A percentile compares a stretch with the other conserved stretches of the same genome.
These are phyloP conservation scores for Austroboletus eburneus DNA, from an alignment of 768 basidiomycete genomes.

Conservation along the genomic window DNA sequence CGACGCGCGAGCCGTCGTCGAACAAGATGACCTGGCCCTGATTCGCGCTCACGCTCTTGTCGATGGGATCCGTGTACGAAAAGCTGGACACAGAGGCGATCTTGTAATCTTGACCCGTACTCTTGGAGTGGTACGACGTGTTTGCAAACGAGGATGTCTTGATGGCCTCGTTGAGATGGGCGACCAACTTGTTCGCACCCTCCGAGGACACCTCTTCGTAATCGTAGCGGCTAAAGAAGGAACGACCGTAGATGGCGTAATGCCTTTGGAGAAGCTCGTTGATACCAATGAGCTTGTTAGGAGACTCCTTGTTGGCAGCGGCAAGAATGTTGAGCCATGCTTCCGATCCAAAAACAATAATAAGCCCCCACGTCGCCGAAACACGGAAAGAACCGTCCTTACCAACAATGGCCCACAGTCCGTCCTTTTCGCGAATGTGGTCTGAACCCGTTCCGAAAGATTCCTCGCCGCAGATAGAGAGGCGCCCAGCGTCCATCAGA, in stretches of 20 bases:
- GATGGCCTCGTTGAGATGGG: slow-evolving; percentile 69
- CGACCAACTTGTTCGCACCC: slow-evolving; percentile 83
- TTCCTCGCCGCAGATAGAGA: slow-evolving; percentile 99
- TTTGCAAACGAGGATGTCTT: slow-evolving; percentile 62
- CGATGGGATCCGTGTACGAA: slow-evolving; percentile 98
- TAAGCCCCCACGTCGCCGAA: slow-evolving; percentile 8
- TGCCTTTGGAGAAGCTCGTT: slow-evolving; percentile 86
- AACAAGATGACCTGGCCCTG: slow-evolving; percentile 95
- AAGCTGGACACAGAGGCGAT: slow-evolving; percentile 82
- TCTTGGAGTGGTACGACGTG: slow-evolving; percentile 61
- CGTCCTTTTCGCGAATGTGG: slow-evolving; percentile 99
- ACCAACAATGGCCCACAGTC: slow-evolving; percentile 96
- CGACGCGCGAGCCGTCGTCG: slow-evolving; percentile 86
- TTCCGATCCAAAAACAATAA: slow-evolving; percentile 28
- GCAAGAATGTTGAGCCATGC: slow-evolving; percentile 98
- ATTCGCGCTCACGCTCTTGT: slow-evolving; percentile 86
- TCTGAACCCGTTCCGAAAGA: slow-evolving; percentile 99
- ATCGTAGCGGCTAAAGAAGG: slow-evolving; percentile 98
- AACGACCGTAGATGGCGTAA: slow-evolving; percentile 91
- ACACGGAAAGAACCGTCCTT: slow-evolving; percentile 27
- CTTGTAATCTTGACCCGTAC: slow-evolving; percentile 67
- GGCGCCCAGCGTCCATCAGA: slow-evolving; percentile 96
- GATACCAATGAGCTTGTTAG: slow-evolving; percentile 78
- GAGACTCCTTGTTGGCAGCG: slow-evolving; percentile 75
- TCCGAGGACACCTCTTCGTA: slow-evolving; percentile 96